These are phyloP conservation scores for Debaryomyces tyrocola DNA, from an alignment of 805 yeast genomes.

Conservation along the genomic window DNA sequence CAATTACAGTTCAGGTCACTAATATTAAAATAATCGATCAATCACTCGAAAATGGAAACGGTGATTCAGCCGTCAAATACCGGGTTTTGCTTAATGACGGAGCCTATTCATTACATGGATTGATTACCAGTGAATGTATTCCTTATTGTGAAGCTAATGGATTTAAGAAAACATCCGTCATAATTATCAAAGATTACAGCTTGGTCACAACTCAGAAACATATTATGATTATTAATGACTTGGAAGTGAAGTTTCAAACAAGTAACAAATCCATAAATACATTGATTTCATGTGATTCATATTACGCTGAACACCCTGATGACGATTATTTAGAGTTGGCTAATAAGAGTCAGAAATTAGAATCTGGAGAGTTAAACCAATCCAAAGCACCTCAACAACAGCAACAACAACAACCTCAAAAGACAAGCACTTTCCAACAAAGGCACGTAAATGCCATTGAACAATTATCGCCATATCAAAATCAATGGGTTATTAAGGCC, in stretches of 20 bases:
- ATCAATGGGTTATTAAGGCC: slow-evolving; percentile 89
- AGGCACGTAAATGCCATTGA: slow-evolving; percentile 70
- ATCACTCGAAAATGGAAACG: slow-evolving; percentile 19
- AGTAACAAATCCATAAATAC: slow-evolving; percentile 38
- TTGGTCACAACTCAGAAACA: slow-evolving; percentile 50
- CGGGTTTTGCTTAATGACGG: slow-evolving; percentile 43
- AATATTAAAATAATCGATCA: slow-evolving; percentile 32
- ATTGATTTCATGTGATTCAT: slow-evolving; percentile 53
- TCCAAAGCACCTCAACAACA: slow-evolving; percentile 4
- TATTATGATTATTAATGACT: slow-evolving; percentile 47
- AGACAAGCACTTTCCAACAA: slow-evolving; percentile 6
- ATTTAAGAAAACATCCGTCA: slow-evolving; percentile 44
- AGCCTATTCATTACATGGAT: slow-evolving; percentile 34
- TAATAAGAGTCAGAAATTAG: slow-evolving; percentile 10
- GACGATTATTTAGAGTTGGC: slow-evolving; percentile 39
- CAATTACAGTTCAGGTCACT: slow-evolving; percentile 33
- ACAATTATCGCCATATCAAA: slow-evolving; percentile 87
- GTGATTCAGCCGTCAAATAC: slow-evolving; percentile 22
- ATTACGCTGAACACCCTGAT: slow-evolving; percentile 58
- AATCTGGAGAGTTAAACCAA: slow-evolving; percentile 9
- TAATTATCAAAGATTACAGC: slow-evolving; percentile 41
- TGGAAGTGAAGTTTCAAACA: slow-evolving; percentile 40
- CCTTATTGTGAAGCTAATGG: slow-evolving; percentile 42
- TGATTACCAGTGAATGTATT: slow-evolving; percentile 42
- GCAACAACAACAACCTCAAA: slow-evolving; percentile 4